Evolutionary conservation across 2,329 filamentous ascomycete genomes (phyloP), one percentile per base, ranked within the genome.

Genomic region (Colletotrichum acutatum): DNA sequence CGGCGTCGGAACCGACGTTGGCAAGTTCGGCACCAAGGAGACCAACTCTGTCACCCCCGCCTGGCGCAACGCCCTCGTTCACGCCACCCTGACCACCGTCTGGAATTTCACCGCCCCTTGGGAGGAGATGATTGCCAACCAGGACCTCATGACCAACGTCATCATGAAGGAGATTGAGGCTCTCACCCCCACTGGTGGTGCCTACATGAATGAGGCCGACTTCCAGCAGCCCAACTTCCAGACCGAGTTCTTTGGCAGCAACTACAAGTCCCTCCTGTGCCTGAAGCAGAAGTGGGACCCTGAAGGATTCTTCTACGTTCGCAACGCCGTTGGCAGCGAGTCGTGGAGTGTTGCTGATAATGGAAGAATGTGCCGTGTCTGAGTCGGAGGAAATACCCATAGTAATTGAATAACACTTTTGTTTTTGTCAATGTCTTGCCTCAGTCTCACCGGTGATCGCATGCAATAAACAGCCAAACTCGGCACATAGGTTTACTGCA

Each of bases 241-340:
- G 75, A 75, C 82, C 26, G 79, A 77, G 2, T 88, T 88, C 78
- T 89, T 83, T 74, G 87, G 87, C 1, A 74, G 37, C 2, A 87
- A 87, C 71, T 89, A 89, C 70, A 69, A 76, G 0, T 74, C 74
- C 4, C 76, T 89, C 22, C 64, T 82, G 32, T 53, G 57, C 0
- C 80, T 90, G 26, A 91, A 91, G 83, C 76, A 80, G 32, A 85
- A 83, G 76, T 90, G 85, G 75, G 89, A 90, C 75, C 81, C 84
- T 1, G 66, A 80, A 2, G 76, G 78, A 1, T 72, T 90, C 12
- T 88, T 88, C 49, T 87, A 88, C 66, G 86, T 84, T 14, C 77
- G 76, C 6, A 84, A 82, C 14, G 85, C 81, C 3, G 88, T 90
- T 9, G 88, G 87, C 0, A 88, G 86, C 68, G 88, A 90, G 68